Evolutionary conservation across 225 moss, liverwort and hornwort species (phyloP), one percentile per base, ranked within the genome.

Genomic region (Physcomitrellopsis africana): DNA sequence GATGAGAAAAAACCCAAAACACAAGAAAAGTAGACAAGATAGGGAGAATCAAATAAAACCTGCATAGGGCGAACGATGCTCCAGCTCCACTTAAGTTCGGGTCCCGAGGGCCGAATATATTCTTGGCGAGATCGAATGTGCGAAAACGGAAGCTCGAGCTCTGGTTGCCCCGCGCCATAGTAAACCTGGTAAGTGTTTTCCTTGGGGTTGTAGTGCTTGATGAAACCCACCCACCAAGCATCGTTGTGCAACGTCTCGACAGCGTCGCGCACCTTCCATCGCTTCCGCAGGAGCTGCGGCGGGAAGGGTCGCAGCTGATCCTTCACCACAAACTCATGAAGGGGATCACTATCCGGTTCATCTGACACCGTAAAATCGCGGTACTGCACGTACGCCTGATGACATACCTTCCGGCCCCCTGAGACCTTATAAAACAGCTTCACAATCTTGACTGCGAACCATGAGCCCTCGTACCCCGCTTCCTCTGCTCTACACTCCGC

Each of bases 181-280:
- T 7, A 80, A 0, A 80, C 59, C 0, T 57, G 5, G 20, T 73
- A 84, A 0, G 11, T 65, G 15, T 26, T 11, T 0, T 19, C 8
- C 13, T n/a, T 14, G 24, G 11, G 22, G 23, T 51, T 27, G 0
- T 37, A 54, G 0, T 0, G 1, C 42, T 55, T 73, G 12, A 81
- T 70, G 11, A 47, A 73, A 1, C 84, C 84, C 1, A 74, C 29
- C 80, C 84, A 84, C 80, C 84, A 80, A 0, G 49, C 69, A 18
- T 48, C n/a, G 1, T 0, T 0, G 14, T 69, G 0, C 16, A 10
- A 47, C n/a, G 77, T 69, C 61, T 84, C 84, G n/a, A 84, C 70
- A 3, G 70, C 65, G 59, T 80, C 80, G 0, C 56, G 43, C 23
- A 24, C n/a, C 5, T 52, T 22, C 74, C 77, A 80, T 1, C 41